Conservation (phyloP, 345 rosid genomes). For the Syzygium oleosum region DNA sequence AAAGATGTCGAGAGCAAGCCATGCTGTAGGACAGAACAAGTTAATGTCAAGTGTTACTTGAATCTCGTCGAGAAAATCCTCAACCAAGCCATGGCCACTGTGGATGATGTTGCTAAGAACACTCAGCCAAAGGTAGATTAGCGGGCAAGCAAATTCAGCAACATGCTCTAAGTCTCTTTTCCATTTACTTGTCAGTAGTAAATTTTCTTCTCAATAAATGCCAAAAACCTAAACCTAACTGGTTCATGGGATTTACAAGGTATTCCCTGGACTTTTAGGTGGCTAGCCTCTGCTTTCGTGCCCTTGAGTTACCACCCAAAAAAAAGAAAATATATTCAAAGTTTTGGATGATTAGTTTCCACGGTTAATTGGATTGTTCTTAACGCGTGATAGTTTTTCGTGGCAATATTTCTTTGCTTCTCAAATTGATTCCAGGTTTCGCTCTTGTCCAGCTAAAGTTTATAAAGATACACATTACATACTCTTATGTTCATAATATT, state of each 20-base stretch:
- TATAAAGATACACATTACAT: neutral
- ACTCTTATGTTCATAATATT: neutral
- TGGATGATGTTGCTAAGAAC: neutral
- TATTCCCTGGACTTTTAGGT: neutral
- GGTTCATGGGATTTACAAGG: neutral
- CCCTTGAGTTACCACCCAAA: neutral
- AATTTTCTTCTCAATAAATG: neutral
- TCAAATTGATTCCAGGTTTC: neutral
- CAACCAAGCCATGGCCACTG: neutral
- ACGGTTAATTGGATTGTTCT: neutral
- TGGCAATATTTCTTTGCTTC: neutral
- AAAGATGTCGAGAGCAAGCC: neutral
- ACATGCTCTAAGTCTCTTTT: neutral
- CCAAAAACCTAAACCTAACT: neutral
- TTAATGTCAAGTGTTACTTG: neutral
- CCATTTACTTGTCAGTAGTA: neutral
- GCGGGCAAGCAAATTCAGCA: neutral
- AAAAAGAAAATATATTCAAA: neutral
- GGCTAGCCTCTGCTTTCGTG: neutral
- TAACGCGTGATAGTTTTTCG: neutral
- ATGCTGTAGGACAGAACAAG: neutral
- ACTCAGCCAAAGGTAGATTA: neutral
- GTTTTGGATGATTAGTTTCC: neutral
- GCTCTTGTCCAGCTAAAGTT: neutral
- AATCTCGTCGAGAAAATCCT: neutral